A percentile compares a stretch with the other conserved stretches of the same genome.
Evolutionary conservation across 768 basidiomycete species (phyloP).

Genomic region (Leccinum uliginosum): DNA sequence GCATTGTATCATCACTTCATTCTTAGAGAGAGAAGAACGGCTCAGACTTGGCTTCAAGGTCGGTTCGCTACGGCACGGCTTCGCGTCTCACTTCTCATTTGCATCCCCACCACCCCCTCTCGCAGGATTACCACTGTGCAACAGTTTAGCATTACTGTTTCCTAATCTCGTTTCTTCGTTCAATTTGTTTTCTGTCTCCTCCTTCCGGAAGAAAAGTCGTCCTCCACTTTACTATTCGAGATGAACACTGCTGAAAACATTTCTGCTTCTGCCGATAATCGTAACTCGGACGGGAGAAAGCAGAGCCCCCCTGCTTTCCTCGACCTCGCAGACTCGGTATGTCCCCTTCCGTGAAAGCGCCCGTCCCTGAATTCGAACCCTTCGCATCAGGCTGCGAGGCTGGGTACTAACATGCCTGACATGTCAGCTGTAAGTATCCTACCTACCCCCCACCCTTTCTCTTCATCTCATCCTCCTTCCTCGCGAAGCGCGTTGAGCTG

Average conservation of each 20-base stretch:
- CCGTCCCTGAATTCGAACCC: slow-evolving; percentile 3
- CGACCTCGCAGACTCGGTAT: slow-evolving; percentile 89
- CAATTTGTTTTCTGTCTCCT: slow-evolving; percentile 52
- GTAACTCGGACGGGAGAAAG: slow-evolving; percentile 66
- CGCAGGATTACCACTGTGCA: slow-evolving; percentile 63
- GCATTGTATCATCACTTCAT: slow-evolving; percentile 80
- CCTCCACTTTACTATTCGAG: slow-evolving; percentile 41
- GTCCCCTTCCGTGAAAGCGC: slow-evolving; percentile 30
- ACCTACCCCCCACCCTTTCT: neutral
- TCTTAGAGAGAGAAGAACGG: slow-evolving; percentile 74
- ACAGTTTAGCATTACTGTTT: slow-evolving; percentile 48
- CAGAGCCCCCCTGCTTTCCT: slow-evolving; percentile 89
- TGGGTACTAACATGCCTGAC: slow-evolving; percentile 84
- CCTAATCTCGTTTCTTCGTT: slow-evolving; percentile 46
- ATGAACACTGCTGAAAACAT: slow-evolving; percentile 73
- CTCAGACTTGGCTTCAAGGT: slow-evolving; percentile 73
- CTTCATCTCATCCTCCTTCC: slow-evolving; percentile 6
- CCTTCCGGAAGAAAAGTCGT: slow-evolving; percentile 49
- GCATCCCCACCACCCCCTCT: slow-evolving; percentile 1
- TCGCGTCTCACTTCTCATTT: slow-evolving; percentile 24
- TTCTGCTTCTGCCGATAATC: slow-evolving; percentile 71
- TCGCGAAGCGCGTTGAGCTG: slow-evolving; percentile 72
- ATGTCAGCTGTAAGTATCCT: slow-evolving; percentile 67
- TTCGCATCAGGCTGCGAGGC: slow-evolving; percentile 61
- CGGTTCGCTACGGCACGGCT: slow-evolving; percentile 12